phyloP scores from a whole-genome alignment of 805 yeast genomes.

The Candida patagonica region DNA sequence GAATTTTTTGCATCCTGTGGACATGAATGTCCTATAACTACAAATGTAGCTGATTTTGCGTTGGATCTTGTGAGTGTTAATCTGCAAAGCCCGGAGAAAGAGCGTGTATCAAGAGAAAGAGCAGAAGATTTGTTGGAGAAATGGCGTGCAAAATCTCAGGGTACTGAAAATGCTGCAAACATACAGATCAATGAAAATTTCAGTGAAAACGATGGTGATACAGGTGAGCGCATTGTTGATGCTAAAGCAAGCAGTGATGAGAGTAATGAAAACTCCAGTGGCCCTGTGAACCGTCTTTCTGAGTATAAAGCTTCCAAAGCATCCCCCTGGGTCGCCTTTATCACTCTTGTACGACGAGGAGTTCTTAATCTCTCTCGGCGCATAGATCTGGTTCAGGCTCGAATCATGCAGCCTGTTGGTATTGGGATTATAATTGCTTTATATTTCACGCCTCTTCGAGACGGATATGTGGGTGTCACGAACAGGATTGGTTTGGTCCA shows the following conservation, averaged over 20 bases:
- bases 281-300: neutral
- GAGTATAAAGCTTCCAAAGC: slow-evolving; percentile 19
- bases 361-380: slow-evolving; percentile 38
- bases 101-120: slow-evolving; percentile 31
- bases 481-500: slow-evolving; percentile 71
- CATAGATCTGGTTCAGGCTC: slow-evolving; percentile 51
- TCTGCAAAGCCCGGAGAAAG: slow-evolving; percentile 36
- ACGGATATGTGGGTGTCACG: slow-evolving; percentile 40
- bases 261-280: neutral
- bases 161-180: too few species aligned
- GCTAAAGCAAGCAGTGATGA: neutral
- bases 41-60: slow-evolving; percentile 67
- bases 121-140: slow-evolving; percentile 31
- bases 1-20: slow-evolving; percentile 42
- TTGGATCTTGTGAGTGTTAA: slow-evolving; percentile 61
- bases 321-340: slow-evolving; percentile 27
- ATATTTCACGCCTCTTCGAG: slow-evolving; percentile 53
- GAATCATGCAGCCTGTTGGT: slow-evolving; percentile 55
- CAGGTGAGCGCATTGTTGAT: neutral
- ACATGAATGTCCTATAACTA: slow-evolving; percentile 46
- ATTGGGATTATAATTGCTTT: slow-evolving; percentile 58
- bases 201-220: neutral
- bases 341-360: slow-evolving; percentile 31
- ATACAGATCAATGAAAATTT: neutral
- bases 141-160: slow-evolving; percentile 29